Conservation (phyloP, 202 grass and related monocot species). For the Eragrostis tef region DNA sequence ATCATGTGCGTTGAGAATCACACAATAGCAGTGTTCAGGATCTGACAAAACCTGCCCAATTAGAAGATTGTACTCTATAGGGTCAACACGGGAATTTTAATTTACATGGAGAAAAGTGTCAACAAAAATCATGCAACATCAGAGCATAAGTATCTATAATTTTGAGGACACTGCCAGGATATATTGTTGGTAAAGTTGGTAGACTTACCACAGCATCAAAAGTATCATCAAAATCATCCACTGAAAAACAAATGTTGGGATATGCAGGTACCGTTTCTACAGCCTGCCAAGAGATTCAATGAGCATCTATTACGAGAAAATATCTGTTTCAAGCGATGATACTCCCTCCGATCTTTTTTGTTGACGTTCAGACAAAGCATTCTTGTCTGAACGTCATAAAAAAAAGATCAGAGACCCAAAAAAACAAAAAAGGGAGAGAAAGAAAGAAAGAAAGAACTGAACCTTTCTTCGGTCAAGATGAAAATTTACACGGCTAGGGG, state of each 20-base stretch:
- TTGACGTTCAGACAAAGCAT: too few species aligned
- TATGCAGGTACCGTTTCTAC: constrained; percentile 89
- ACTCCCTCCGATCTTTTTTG: too few species aligned
- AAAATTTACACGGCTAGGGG: constrained; percentile 96
- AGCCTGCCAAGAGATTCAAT: constrained; percentile 59
- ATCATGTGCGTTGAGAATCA: constrained; percentile 87
- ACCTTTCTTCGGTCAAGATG: constrained; percentile 91
- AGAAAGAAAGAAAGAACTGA: not conserved
- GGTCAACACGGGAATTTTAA: constrained; percentile 9
- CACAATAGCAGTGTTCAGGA: constrained; percentile 96
- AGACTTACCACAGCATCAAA: constrained; percentile 93
- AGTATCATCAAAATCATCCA: constrained; percentile 98
- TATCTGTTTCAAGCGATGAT: constrained; percentile 19
- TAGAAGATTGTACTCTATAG: not conserved
- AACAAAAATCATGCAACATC: constrained; percentile 5
- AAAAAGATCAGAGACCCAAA: too few species aligned
- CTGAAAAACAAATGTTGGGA: constrained; percentile 90
- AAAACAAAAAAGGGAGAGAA: too few species aligned
- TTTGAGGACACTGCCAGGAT: constrained; percentile 2
- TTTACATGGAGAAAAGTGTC: constrained; percentile 15
- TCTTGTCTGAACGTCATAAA: too few species aligned
- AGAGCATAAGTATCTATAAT: not conserved
- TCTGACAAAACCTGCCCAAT: constrained; percentile 88
- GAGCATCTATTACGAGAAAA: not conserved
- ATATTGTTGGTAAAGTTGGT: not conserved